phyloP scores from a whole-genome alignment of 805 yeast genomes.

The Middelhovenomyces tepae region DNA sequence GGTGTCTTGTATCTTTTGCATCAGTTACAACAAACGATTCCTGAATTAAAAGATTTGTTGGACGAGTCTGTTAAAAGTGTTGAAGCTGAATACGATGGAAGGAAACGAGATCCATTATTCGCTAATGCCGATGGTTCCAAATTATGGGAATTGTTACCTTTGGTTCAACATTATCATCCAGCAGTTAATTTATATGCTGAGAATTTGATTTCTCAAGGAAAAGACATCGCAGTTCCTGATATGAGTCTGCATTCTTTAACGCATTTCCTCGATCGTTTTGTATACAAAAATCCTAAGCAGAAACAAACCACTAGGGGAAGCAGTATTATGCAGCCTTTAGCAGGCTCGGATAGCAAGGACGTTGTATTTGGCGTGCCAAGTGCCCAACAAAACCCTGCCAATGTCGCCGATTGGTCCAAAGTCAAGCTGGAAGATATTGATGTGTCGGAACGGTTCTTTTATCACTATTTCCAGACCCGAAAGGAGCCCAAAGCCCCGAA shows the following conservation, averaged over 20 bases:
- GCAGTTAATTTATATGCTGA: constrained; percentile 76
- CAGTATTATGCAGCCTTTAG: constrained; percentile 96
- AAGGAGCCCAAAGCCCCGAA: constrained; percentile 29
- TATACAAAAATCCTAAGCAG: constrained; percentile 84
- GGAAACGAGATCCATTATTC: constrained; percentile 84
- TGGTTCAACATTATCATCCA: constrained; percentile 83
- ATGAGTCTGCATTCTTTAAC: constrained; percentile 77
- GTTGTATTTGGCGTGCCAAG: constrained; percentile 10
- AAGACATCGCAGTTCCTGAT: constrained; percentile 64
- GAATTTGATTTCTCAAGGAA: constrained; percentile 30
- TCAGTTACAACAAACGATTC: constrained; percentile 49
- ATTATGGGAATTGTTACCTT: constrained; percentile 76
- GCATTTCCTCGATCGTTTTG: constrained; percentile 92
- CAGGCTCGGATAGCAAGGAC: constrained; percentile 55
- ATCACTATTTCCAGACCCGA: constrained; percentile 69
- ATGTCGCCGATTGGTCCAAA: constrained; percentile 75
- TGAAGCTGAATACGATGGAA: constrained; percentile 57
- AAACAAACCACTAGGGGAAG: constrained; percentile 68
- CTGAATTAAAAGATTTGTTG: constrained; percentile 58
- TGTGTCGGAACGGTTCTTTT: constrained; percentile 85
- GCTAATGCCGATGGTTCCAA: constrained; percentile 80
- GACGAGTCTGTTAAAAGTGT: constrained; percentile 22
- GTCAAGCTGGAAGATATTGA: constrained; percentile 50
- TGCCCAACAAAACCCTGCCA: constrained; percentile 44
- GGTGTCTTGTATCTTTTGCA: constrained; percentile 72